Conservation (phyloP, 2,329 filamentous ascomycete species). For the Diaporthe velutina region DNA sequence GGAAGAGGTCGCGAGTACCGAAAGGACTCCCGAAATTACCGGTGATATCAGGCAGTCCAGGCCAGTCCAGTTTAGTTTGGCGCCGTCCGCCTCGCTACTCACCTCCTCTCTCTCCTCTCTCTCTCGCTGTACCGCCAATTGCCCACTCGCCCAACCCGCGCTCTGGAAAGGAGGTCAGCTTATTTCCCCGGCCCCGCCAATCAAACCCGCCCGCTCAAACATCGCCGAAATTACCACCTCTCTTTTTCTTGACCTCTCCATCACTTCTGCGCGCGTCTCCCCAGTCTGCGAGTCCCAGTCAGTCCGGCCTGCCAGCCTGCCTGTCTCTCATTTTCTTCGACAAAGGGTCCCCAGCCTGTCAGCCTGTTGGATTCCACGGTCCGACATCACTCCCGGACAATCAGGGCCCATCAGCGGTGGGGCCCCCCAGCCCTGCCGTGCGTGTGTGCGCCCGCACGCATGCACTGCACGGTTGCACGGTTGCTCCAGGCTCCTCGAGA, state of each 20-base stretch:
- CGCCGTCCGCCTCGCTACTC: neutral
- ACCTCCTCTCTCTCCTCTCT: neutral
- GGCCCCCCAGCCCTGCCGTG: neutral
- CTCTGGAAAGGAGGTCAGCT: conserved; percentile 33
- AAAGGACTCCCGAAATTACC: conserved; percentile 26
- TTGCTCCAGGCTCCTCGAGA: conserved; percentile 1
- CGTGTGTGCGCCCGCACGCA: conserved; percentile 6
- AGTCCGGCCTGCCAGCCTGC: neutral
- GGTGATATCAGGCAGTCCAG: conserved; percentile 16
- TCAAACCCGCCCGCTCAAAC: conserved; percentile 20
- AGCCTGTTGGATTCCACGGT: conserved; percentile 15
- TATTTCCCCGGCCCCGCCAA: conserved; percentile 35
- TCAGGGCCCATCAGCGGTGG: conserved; percentile 3
- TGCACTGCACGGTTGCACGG: conserved; percentile 15
- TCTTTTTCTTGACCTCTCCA: neutral
- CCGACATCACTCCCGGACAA: conserved; percentile 26
- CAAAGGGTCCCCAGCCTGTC: conserved; percentile 18
- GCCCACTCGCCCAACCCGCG: conserved; percentile 10
- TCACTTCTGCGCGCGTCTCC: too few relatives aligned
- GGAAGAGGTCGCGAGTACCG: conserved; percentile 11
- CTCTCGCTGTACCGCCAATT: neutral
- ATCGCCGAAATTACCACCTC: conserved; percentile 28
- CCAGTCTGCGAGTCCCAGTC: neutral
- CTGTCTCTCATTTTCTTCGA: neutral
- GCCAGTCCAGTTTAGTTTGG: conserved; percentile 2